Evolutionary conservation across 768 basidiomycete genomes (phyloP).

Genomic region (Lyophyllum shimeji): DNA sequence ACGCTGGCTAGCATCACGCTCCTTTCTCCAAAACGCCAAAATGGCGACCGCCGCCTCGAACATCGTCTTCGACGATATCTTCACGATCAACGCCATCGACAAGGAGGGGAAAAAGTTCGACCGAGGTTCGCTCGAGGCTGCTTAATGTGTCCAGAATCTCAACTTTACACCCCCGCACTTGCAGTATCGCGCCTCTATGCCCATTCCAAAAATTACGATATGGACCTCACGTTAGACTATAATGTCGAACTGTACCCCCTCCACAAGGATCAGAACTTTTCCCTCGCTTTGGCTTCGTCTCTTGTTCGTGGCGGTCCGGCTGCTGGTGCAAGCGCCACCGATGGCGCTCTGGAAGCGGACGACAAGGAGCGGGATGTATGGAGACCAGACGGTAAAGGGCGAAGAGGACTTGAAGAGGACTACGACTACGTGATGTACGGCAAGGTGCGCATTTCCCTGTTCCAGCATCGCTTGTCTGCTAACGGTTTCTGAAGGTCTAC

Average conservation of each 20-base stretch:
- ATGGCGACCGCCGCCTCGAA: slow-evolving; percentile 65
- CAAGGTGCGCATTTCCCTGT: slow-evolving; percentile 56
- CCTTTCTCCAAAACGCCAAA: slow-evolving; percentile 13
- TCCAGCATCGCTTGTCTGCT: background rate
- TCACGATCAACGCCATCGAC: slow-evolving; percentile 81
- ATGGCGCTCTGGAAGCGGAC: slow-evolving; percentile 49
- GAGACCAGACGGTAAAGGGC: slow-evolving; percentile 83
- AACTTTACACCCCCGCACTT: slow-evolving; percentile 1
- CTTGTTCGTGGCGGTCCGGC: slow-evolving; percentile 57
- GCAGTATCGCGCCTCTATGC: slow-evolving; percentile 91
- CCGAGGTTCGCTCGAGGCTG: slow-evolving; percentile 62
- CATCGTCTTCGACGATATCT: slow-evolving; percentile 93
- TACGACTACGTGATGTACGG: slow-evolving; percentile 99
- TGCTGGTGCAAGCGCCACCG: slow-evolving; percentile 42
- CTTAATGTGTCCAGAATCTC: background rate
- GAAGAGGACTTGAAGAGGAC: slow-evolving; percentile 84
- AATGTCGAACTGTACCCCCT: slow-evolving; percentile 90
- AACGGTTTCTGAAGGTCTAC: slow-evolving; percentile 65
- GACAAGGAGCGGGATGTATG: slow-evolving; percentile 80
- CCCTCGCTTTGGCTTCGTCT: slow-evolving; percentile 84
- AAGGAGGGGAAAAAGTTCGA: slow-evolving; percentile 98
- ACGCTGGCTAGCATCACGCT: slow-evolving; percentile 8
- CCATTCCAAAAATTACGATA: slow-evolving; percentile 87
- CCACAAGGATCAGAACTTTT: slow-evolving; percentile 64
- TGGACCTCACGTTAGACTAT: slow-evolving; percentile 93